Evolutionary conservation across 371 early-diverging fungal genomes (phyloP).

Genomic region (Mucor indicus): DNA sequence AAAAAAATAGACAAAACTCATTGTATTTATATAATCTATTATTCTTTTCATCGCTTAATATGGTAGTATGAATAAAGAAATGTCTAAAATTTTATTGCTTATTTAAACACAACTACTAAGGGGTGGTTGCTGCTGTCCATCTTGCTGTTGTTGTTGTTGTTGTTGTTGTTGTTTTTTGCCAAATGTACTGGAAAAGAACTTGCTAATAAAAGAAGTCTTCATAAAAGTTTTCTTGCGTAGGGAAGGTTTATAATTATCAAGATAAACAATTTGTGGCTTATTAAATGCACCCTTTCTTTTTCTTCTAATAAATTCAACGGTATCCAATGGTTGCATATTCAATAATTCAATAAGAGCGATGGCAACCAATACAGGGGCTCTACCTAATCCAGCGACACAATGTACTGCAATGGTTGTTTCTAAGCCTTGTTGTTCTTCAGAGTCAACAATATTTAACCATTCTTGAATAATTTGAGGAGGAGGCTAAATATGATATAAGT

Average conservation of each 20-base stretch:
- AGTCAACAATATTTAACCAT: conserved; percentile 71
- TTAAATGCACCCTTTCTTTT: conserved; percentile 84
- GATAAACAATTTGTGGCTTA: conserved; percentile 70
- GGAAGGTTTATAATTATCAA: conserved; percentile 39
- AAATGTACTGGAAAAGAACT: no score
- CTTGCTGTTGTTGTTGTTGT: no score
- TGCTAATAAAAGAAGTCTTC: no score
- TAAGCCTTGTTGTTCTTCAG: conserved; percentile 30
- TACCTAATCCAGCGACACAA: conserved; percentile 84
- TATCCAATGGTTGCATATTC: conserved; percentile 78
- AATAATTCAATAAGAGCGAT: conserved; percentile 77
- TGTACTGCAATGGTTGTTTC: conserved; percentile 75
- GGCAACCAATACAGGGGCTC: conserved; percentile 71
- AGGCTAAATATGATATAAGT: conserved; percentile 37
- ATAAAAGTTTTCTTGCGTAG: conserved; percentile 14
- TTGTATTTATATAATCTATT: no score
- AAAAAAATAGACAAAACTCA: no score
- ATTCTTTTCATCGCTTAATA: no score
- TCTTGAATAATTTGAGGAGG: conserved; percentile 61
- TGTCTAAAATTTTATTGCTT: no score
- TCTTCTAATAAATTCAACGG: conserved; percentile 71
- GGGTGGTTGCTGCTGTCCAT: no score
- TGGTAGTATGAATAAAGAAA: no score
- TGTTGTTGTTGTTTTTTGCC: no score
- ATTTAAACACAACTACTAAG: no score